Base-by-base conservation (phyloP, 768 basidiomycete genomes). In the Macrolepiota albuminosa region DNA sequence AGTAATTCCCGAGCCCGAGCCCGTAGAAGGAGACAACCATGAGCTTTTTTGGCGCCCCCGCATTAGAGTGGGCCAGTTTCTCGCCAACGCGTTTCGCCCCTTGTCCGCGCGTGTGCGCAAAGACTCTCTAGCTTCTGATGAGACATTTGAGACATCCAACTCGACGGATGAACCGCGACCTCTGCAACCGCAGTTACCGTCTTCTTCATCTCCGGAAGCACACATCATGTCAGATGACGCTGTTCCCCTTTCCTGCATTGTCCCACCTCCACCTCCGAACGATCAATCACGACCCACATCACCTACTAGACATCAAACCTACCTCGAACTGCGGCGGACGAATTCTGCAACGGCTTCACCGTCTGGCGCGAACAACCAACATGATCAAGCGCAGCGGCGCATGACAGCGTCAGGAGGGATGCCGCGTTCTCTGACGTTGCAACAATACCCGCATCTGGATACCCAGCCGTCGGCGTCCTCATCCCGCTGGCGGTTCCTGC, bases 81-180 rank as follows among this genome's bases (percentile, higher is more conserved):
- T 89, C 56, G 76, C 73, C 13, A 79, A 82, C 58, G 80, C 84
- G 3, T 77, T 87, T 33, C 76, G 82, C 1, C 81, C 84, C 3
- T 69, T 78, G 33, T 71, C 76, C 48, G 65, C 66, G 24, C 77
- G 78, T 37, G 65, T 61, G 58, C 73, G 79, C 7, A 69, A 70
- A 58, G 77, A 76, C 33, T 74, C 78, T 24, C 68, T 68, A 50
- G 68, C 70, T 52, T 78, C 72, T 47, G 67, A 73, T 51, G 68
- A 66, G 37, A 64, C 67, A 33, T 61, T 64, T 7, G 57, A 58
- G 5, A 66, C 62, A 11, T 64, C 69, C 13, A 61, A 61, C 29
- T 61, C 61, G 33, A 50, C 64, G 45, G 61, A 69, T 40, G 63
- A 66, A 48, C 43, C 63, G 59, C 36, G 68, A 66, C 9, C 11